Base-by-base conservation (phyloP, 371 early-diverging fungal species). In the Aphelidium insulamus region DNA sequence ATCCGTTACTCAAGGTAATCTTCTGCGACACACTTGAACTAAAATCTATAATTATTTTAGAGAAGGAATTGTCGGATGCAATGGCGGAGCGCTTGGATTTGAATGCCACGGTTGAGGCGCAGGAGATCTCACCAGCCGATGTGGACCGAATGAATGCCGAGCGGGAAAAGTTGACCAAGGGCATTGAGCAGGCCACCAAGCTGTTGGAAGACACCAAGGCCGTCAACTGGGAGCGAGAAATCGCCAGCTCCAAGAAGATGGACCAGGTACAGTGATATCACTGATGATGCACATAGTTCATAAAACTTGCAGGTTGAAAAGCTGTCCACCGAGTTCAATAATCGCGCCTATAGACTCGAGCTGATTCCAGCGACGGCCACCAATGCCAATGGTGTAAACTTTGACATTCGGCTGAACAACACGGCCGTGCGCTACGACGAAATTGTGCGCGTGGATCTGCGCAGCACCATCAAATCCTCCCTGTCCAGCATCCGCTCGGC, bases 141-240 rank as follows among this genome's bases (percentile, higher is more conserved):
- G 64, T 79, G 3, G 72, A 76, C 33, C 63, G 72, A 26, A 79
- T 84, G 80, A 78, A 60, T 27, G 49, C 59, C 5, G 77, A 83
- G 48, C 43, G 58, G 19, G 68, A 66, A 21, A 60, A 61, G 48
- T 47, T 74, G 3, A 28, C 47, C 14, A 45, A 51, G 22, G 48
- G 46, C 7, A 41, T 69, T 15, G 45, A 48, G 27, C 29, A 24
- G 4, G 17, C 46, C 9, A 38, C 44, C 2, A 16, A 14, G 14
- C 50, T 52, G 25, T 32, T 46, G 31, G 59, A 57, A 20, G 55
- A 47, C 21, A 33, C 36, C 4, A 49, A 48, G 35, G 47, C 52
- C 33, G 24, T 26, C 4, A 37, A 48, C n/a, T 65, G 62, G 66
- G 54, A 62, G 23, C 44, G 46, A 33, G 66, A 65, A 32, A 61